Percentiles rank a stretch among this genome's conserved stretches.
phyloP scores from a whole-genome alignment of 1,139 yeast species.

The Taphrina pruni region DNA sequence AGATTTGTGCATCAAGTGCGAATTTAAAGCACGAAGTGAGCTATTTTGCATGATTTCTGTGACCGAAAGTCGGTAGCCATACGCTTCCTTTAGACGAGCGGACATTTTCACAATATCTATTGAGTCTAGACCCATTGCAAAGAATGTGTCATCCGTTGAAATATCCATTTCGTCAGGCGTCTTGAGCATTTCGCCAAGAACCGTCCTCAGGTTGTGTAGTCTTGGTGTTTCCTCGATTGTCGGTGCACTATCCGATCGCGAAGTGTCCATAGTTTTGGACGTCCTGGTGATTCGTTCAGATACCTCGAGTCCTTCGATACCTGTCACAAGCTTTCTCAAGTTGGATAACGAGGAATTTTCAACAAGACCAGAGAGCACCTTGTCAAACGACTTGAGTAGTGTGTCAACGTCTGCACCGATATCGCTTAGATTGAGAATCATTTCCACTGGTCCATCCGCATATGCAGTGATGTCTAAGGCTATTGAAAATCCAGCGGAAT shows the following conservation, averaged over 20 bases:
- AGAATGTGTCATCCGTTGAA: constrained; percentile 40
- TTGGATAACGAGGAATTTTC: neutral
- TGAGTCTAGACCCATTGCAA: constrained; percentile 47
- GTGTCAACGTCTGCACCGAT: neutral
- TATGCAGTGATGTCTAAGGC: constrained; percentile 30
- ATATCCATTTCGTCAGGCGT: constrained; percentile 14
- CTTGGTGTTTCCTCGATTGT: constrained; percentile 7
- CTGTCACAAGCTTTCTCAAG: neutral
- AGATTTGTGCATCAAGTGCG: neutral
- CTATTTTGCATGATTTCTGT: constrained; percentile 43
- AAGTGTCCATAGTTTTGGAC: neutral
- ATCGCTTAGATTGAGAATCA: neutral
- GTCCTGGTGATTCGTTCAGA: neutral
- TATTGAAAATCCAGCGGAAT: constrained; percentile 23
- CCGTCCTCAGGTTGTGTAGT: neutral
- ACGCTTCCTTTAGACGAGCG: constrained; percentile 34
- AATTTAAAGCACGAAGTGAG: constrained; percentile 40
- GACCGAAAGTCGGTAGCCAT: constrained; percentile 40
- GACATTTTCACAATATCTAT: constrained; percentile 47
- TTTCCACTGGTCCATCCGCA: neutral
- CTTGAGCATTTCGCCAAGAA: constrained; percentile 38
- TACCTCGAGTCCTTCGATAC: neutral
- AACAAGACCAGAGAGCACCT: neutral
- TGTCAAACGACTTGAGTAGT: neutral
- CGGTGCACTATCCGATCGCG: neutral